These are phyloP conservation scores for Mortierella sp. DNA, from an alignment of 371 early-diverging fungal species.

Conservation along the genomic window DNA sequence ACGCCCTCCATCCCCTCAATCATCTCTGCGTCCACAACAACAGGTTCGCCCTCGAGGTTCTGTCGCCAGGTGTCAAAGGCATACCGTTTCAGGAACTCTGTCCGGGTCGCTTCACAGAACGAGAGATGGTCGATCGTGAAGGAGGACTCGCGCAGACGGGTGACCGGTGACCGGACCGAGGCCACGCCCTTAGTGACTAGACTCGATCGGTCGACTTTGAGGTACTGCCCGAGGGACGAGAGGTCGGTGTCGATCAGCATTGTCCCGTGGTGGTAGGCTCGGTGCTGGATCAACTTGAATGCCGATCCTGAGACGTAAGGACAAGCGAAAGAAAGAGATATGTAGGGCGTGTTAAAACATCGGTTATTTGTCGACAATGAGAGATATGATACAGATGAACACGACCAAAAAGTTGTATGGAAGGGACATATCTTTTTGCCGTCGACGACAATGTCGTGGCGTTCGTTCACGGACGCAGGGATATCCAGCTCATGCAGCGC, in stretches of 20 bases:
- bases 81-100: constrained; percentile 75
- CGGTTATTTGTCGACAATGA: neutral
- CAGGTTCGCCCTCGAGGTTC: constrained; percentile 58
- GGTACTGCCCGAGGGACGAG: constrained; percentile 64
- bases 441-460: constrained; percentile 91
- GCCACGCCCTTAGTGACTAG: constrained; percentile 89
- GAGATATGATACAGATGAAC: neutral
- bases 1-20: constrained; percentile 56
- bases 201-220: constrained; percentile 39
- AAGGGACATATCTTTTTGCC: constrained; percentile 70
- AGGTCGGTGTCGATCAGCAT: constrained; percentile 95
- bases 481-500: constrained; percentile 86
- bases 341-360: constrained; percentile 10
- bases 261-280: constrained; percentile 98
- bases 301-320: constrained; percentile 91
- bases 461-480: constrained; percentile 87
- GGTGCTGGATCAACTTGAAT: constrained; percentile 85
- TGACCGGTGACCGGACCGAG: constrained; percentile 90
- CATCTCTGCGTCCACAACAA: constrained; percentile 55
- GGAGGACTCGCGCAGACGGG: constrained; percentile 84
- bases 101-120: constrained; percentile 83
- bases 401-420: neutral
- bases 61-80: constrained; percentile 41
- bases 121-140: constrained; percentile 84
- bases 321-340: constrained; percentile 9